Percentiles rank a stretch among this genome's conserved stretches.
phyloP scores from a whole-genome alignment of 805 yeast species.

The Clavispora carvajalis region DNA sequence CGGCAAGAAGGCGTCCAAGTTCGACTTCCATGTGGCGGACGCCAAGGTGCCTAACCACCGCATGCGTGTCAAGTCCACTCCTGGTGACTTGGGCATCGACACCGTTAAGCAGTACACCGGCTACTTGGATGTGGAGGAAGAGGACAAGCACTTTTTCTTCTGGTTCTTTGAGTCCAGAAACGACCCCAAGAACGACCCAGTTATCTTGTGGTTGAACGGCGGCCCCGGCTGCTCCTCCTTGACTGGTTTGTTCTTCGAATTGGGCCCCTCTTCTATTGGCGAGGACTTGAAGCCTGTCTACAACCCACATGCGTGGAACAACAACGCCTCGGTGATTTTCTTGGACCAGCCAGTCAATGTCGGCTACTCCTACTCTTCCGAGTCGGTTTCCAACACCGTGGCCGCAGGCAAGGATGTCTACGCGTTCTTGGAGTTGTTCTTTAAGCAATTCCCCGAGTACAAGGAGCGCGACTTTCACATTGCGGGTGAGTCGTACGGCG shows the following conservation, averaged over 20 bases:
- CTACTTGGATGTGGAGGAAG: conserved; percentile 73
- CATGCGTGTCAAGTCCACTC: conserved; percentile 17
- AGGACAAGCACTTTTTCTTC: conserved; percentile 87
- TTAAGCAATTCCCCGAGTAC: conserved; percentile 75
- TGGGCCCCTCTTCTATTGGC: conserved; percentile 80
- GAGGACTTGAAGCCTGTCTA: conserved; percentile 60
- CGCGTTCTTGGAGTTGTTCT: conserved; percentile 78
- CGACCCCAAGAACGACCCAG: conserved; percentile 74
- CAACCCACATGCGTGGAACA: conserved; percentile 89
- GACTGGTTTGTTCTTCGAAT: conserved; percentile 85
- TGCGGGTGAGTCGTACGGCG: conserved; percentile 92
- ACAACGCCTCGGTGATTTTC: conserved; percentile 83
- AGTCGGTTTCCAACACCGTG: conserved; percentile 59
- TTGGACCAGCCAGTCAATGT: conserved; percentile 93
- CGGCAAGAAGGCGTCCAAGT: conserved; percentile 13
- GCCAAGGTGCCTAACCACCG: conserved; percentile 34
- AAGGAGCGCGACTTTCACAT: conserved; percentile 58
- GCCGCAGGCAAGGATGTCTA: conserved; percentile 87
- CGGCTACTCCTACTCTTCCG: conserved; percentile 79
- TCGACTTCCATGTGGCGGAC: conserved; percentile 36
- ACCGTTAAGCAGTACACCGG: conserved; percentile 79
- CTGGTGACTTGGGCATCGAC: conserved; percentile 61
- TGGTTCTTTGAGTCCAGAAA: conserved; percentile 84
- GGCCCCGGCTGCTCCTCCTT: conserved; percentile 95
- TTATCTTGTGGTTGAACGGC: conserved; percentile 89